A percentile compares a stretch with the other conserved stretches of the same genome.
These are phyloP conservation scores for Cryptococcus sp. DNA, from an alignment of 1,284 basidiomycete genomes.

Conservation along the genomic window DNA sequence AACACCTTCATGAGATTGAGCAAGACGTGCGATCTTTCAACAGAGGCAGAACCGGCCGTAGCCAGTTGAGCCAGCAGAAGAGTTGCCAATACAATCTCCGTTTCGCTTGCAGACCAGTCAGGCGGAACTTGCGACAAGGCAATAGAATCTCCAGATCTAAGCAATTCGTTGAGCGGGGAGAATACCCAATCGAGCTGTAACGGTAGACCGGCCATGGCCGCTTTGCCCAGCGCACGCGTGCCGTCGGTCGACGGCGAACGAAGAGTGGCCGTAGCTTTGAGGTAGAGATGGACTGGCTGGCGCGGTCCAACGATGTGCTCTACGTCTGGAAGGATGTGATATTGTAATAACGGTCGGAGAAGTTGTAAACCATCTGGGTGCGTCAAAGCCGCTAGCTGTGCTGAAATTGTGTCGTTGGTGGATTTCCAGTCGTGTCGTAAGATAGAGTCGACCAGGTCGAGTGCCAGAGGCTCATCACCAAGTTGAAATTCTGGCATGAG, in stretches of 20 bases:
- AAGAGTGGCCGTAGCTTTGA: conserved; percentile 52
- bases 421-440: conserved; percentile 33
- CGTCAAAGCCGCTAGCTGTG: not conserved
- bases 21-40: conserved; percentile 49
- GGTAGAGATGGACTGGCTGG: conserved; percentile 44
- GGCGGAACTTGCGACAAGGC: conserved; percentile 69
- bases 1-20: conserved; percentile 89
- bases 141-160: conserved; percentile 72
- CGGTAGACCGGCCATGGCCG: conserved; percentile 62
- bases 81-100: conserved; percentile 70
- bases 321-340: conserved; percentile 48
- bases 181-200: conserved; percentile 71
- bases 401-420: conserved; percentile 5
- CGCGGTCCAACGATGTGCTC: conserved; percentile 44
- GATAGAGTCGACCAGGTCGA: conserved; percentile 47
- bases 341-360: conserved; percentile 53
- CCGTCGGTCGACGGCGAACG: conserved; percentile 36
- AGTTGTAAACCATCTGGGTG: conserved; percentile 46
- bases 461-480: conserved; percentile 51
- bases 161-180: conserved; percentile 73
- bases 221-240: conserved; percentile 5
- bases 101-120: conserved; percentile 78
- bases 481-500: conserved; percentile 32
- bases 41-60: conserved; percentile 3
- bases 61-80: conserved; percentile 60